phyloP scores from a whole-genome alignment of 2,329 filamentous ascomycete genomes.

The Colletotrichum acutatum region DNA sequence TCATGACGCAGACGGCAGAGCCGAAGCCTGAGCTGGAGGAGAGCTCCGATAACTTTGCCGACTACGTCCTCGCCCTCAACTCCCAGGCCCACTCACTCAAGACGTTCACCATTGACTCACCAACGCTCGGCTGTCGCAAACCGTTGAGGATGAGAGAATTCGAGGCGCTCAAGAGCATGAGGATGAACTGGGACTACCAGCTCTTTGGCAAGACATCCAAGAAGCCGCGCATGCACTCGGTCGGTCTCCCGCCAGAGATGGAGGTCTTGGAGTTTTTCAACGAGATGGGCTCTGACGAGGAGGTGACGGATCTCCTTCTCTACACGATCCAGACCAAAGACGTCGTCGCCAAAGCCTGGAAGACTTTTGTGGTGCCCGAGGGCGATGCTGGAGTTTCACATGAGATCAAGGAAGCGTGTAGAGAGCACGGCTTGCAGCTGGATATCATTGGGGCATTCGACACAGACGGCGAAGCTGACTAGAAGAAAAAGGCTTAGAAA shows the following conservation, averaged over 20 bases:
- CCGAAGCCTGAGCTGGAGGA: conserved; percentile 56
- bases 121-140: conserved; percentile 51
- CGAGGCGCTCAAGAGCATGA: conserved; percentile 50
- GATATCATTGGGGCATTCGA: conserved; percentile 46
- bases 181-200: conserved; percentile 60
- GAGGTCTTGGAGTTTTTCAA: conserved; percentile 59
- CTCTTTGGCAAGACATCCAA: conserved; percentile 58
- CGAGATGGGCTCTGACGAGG: conserved; percentile 57
- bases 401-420: conserved; percentile 49
- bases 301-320: conserved; percentile 57
- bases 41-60: conserved; percentile 56
- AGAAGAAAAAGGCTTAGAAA: background rate
- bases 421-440: conserved; percentile 44
- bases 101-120: conserved; percentile 57
- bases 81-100: conserved; percentile 55
- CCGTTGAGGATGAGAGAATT: conserved; percentile 58
- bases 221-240: conserved; percentile 57
- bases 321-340: conserved; percentile 52
- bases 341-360: conserved; percentile 50
- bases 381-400: conserved; percentile 47
- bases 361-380: conserved; percentile 50
- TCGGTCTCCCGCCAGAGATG: conserved; percentile 57
- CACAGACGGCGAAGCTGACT: conserved; percentile 7
- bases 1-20: conserved; percentile 56
- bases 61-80: conserved; percentile 57